Base-by-base conservation (phyloP, 192 early-diverging fungal species). In the Helicostylum pulchrum region DNA sequence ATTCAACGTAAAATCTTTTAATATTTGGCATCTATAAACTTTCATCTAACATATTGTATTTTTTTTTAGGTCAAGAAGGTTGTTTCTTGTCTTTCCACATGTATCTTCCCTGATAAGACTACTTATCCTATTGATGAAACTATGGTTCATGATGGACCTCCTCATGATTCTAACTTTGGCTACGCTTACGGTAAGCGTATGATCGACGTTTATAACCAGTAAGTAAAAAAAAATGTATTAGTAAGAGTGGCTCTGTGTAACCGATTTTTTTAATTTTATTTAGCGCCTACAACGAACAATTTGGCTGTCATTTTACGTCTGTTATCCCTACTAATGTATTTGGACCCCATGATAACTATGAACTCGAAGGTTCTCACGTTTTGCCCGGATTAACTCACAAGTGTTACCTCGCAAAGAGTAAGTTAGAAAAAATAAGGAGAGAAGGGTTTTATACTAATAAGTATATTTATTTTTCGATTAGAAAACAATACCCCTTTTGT, bases 31-130 rank as follows among this genome's bases (percentile, higher is more conserved):
- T 64, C 20, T 11, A 60, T 50, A 12, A 11, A 34, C 34, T 30
- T 26, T 53, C 20, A 47, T 19, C 57, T 39, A 39, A 51, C 31
- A 36, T 15, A 12, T 11, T 45, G 12, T 26, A 67, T 43, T 12
- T 42, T 34, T 15, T 7, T 8, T 32, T 36, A 85, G 87, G 88
- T 91, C 60, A 66, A 88, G 75, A 92, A 92, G 76, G 88, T 92
- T 53, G 88, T 92, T 17, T 92, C 91, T 1, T 92, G 91, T 70
- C 82, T 92, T 47, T 92, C 90, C 0, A 92, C 91, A 19, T 92
- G 91, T 74, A 83, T 92, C 46, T 92, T 92, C 75, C 91, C 91
- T 31, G 88, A 92, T 73, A 88, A 90, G 64, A 91, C 91, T 31
- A 72, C 81, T 7, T 92, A 92, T 64, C 91, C 91, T 51, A 90